Conservation (phyloP, 352 stramenopile genomes). For the Pythium sukuiense region DNA sequence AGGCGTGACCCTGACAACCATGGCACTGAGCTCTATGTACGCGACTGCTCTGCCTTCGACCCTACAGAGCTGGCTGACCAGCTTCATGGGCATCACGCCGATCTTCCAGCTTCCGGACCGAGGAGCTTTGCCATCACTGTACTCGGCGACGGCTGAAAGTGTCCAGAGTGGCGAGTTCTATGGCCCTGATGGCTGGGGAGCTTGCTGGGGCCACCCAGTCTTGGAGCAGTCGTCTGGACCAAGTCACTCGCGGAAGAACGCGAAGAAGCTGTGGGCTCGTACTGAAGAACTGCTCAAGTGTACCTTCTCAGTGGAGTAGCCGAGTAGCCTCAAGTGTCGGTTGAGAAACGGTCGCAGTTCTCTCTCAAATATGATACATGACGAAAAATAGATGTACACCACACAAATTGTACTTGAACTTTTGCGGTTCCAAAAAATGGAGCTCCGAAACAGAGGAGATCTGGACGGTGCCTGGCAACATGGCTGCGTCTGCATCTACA, state of each 20-base stretch:
- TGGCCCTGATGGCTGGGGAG: constrained; percentile 38
- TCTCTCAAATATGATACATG: constrained; percentile 6
- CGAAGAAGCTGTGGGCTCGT: constrained; percentile 20
- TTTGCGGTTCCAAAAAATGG: background rate
- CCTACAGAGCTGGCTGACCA: constrained; percentile 24
- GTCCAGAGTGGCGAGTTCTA: constrained; percentile 35
- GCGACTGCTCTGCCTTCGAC: constrained; percentile 21
- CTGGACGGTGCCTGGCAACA: background rate
- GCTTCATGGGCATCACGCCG: constrained; percentile 27
- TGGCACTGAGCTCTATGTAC: constrained; percentile 46
- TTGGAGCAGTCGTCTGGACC: constrained; percentile 16
- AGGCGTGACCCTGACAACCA: constrained; percentile 44
- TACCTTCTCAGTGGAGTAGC: constrained; percentile 15
- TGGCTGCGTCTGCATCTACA: constrained; percentile 13
- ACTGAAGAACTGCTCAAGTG: constrained; percentile 24
- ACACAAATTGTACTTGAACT: background rate
- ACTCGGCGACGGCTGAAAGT: constrained; percentile 17
- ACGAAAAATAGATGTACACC: constrained; percentile 7
- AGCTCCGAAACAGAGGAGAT: constrained; percentile 2
- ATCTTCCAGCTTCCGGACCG: constrained; percentile 30
- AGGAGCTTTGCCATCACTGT: constrained; percentile 32
- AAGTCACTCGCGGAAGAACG: constrained; percentile 20
- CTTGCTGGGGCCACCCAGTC: constrained; percentile 22
- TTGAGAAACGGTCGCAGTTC: background rate
- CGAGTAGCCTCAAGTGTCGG: constrained; percentile 5